Base-by-base conservation (phyloP, 805 yeast genomes). In the Cyberlindnera misumaiensis region DNA sequence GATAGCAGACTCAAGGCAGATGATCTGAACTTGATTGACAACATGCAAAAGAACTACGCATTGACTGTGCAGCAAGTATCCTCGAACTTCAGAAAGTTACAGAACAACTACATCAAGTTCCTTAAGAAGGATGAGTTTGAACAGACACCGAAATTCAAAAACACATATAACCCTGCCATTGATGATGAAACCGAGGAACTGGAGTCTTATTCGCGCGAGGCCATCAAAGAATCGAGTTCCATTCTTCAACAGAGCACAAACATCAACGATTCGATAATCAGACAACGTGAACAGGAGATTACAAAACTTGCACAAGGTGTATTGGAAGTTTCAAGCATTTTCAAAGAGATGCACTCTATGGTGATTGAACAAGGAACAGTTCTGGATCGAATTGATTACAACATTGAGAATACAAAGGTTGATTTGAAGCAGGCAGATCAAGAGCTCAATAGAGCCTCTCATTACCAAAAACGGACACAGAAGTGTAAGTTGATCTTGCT, bases 311-410 rank as follows among this genome's bases (percentile, higher is more conserved):
- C 98, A 4, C 86, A 85, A 67, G 96, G 97, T 36, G 95, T 93
- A 32, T 65, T 90, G 30, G 99, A 93, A 57, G 85, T 93, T 1
- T 83, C 94, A 24, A 86, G 90, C 2, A 90, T 93, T 32, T 93
- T 93, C 66, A 83, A 83, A 56, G 97, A 93, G 54, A 75, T 93
- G 74, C 97, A 94, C 53, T 76, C 79, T 28, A 69, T 93, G 71
- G 85, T 93, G 31, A 83, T 93, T 40, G 97, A 93, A 53, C 98
- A 93, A 62, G 98, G 98, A 1, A 86, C 96, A 0, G 72, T 93
- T 32, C 68, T 93, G 43, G 98, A 93, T 61, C 68, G 97, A 48
- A 90, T 93, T 40, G 98, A 90, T 60, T 93, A 90, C 59, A 93
- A 93, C 56, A 64, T 93, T 42, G 83, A 82, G 44, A 79, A 78